phyloP scores from a whole-genome alignment of 1,284 basidiomycete species.

The Puccinia horiana region DNA sequence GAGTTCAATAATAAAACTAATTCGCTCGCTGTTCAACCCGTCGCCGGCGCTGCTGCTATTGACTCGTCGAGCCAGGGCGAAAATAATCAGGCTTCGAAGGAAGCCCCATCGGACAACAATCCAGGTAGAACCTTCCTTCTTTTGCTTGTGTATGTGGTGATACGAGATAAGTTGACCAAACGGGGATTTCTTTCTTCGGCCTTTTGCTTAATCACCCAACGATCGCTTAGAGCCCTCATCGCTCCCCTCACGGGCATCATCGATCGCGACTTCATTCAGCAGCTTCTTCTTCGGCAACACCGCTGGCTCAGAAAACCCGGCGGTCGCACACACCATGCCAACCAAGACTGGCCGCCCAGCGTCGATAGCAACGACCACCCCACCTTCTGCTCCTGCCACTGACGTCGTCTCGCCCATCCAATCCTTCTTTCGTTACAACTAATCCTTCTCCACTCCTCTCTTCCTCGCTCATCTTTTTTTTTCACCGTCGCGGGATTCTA shows the following conservation, averaged over 20 bases:
- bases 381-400: background rate
- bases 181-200: too few relatives aligned
- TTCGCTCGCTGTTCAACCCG: background rate
- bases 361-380: background rate
- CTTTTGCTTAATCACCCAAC: background rate
- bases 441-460: background rate
- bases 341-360: background rate
- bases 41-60: background rate
- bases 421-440: slow-evolving; percentile 3
- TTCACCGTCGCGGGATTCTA: too few relatives aligned
- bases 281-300: slow-evolving; percentile 39
- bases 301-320: background rate
- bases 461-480: too few relatives aligned
- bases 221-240: background rate
- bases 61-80: background rate
- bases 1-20: slow-evolving; percentile 27
- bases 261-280: slow-evolving; percentile 42
- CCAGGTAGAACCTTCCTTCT: background rate
- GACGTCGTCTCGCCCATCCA: background rate
- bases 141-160: background rate
- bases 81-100: background rate
- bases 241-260: slow-evolving; percentile 30
- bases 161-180: background rate
- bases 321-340: background rate
- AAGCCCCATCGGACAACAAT: background rate